Evolutionary conservation across 805 yeast genomes (phyloP).

Genomic region (Lipomyces yamanashiensis): DNA sequence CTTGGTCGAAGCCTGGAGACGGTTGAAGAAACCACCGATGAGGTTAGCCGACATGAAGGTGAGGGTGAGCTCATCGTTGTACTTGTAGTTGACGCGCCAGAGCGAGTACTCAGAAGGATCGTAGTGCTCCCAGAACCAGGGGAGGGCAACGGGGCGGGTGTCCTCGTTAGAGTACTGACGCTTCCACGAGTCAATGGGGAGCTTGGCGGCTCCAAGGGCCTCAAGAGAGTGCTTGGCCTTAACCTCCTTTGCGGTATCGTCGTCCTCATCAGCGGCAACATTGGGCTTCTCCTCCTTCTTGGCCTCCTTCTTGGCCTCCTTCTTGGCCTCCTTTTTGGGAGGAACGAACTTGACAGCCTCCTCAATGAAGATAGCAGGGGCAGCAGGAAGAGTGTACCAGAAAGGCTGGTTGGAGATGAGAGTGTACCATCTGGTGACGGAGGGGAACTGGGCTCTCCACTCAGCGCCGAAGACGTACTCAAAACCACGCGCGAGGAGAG

Average conservation of each 20-base stretch:
- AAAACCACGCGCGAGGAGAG: constrained; percentile 60
- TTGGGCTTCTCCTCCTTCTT: constrained; percentile 40
- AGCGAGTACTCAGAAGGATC: constrained; percentile 92
- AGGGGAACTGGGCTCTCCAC: constrained; percentile 68
- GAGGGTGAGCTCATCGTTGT: constrained; percentile 95
- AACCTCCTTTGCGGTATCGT: constrained; percentile 45
- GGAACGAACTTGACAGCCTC: constrained; percentile 70
- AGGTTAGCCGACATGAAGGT: constrained; percentile 98
- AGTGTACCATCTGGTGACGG: constrained; percentile 71
- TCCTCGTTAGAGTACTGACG: constrained; percentile 96
- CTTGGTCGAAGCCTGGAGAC: constrained; percentile 89
- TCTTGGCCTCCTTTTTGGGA: constrained; percentile 72
- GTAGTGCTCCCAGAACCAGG: constrained; percentile 98
- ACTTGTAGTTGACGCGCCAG: constrained; percentile 94
- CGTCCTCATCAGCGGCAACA: constrained; percentile 41
- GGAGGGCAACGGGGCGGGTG: constrained; percentile 89
- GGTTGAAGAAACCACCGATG: constrained; percentile 97
- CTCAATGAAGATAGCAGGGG: constrained; percentile 59
- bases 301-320: constrained; percentile 48
- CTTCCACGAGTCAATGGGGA: constrained; percentile 90
- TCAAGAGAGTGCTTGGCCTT: constrained; percentile 93
- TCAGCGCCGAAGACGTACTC: constrained; percentile 62
- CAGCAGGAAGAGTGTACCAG: constrained; percentile 55
- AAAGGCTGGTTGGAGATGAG: constrained; percentile 56
- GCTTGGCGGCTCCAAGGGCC: constrained; percentile 71